phyloP scores from a whole-genome alignment of 2,329 filamentous ascomycete genomes.

The Ophiostoma triangulosporum region DNA sequence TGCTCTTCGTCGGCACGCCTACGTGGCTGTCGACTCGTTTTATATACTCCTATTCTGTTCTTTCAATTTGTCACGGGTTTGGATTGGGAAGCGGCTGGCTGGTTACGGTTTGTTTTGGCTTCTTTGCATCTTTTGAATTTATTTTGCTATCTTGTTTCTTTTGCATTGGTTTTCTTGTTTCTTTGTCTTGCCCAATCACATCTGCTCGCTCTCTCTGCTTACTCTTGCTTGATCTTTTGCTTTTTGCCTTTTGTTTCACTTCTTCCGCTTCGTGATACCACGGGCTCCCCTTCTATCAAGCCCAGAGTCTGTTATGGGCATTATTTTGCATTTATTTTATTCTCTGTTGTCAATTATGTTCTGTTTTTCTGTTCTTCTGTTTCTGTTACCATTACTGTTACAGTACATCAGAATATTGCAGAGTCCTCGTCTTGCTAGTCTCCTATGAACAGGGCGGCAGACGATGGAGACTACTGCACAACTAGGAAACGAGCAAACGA shows the following conservation, averaged over 20 bases:
- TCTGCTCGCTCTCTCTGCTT: too few relatives aligned
- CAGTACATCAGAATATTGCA: neutral
- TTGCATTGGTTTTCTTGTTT: neutral
- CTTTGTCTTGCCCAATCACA: neutral
- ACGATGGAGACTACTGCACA: too few relatives aligned
- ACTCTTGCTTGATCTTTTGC: neutral
- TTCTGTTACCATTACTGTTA: neutral
- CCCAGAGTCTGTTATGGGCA: too few relatives aligned
- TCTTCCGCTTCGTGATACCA: neutral
- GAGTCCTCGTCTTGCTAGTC: too few relatives aligned
- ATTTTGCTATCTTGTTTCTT: neutral
- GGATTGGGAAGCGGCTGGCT: neutral
- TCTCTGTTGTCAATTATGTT: neutral
- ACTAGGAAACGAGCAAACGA: neutral
- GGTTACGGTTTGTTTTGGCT: neutral
- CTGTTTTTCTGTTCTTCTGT: too few relatives aligned
- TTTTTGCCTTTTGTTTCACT: neutral
- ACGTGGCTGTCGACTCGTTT: neutral
- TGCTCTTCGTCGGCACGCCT: neutral
- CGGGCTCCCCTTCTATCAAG: neutral
- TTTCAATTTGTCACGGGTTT: neutral
- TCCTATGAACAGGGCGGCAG: too few relatives aligned
- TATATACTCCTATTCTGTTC: neutral
- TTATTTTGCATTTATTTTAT: neutral
- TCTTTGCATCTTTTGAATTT: neutral